Conservation (phyloP, 768 basidiomycete genomes). For the Candolleomyces efflorescens region DNA sequence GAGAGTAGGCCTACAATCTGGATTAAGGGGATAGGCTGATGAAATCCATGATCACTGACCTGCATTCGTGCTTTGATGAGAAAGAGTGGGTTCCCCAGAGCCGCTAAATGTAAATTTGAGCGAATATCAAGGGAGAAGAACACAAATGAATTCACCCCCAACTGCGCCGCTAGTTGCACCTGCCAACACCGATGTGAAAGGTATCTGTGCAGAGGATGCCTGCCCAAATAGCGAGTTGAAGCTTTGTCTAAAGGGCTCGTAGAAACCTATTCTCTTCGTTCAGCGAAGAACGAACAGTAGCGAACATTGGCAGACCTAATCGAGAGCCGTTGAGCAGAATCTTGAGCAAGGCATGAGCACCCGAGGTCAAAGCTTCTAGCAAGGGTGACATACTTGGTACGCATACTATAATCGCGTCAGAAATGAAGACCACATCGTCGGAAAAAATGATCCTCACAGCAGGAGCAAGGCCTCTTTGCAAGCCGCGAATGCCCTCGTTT, state of each 20-base stretch:
- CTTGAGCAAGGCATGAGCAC: conserved; percentile 32
- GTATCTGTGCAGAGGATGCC: conserved; percentile 59
- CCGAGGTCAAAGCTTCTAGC: not conserved
- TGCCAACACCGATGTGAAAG: conserved; percentile 74
- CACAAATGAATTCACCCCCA: conserved; percentile 54
- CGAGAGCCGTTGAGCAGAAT: conserved; percentile 90
- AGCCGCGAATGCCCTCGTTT: conserved; percentile 86
- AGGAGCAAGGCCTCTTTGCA: conserved; percentile 88
- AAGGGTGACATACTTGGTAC: conserved; percentile 66
- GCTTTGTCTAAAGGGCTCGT: conserved; percentile 80
- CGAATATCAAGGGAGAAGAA: not conserved
- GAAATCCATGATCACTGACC: conserved; percentile 23
- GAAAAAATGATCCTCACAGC: conserved; percentile 57
- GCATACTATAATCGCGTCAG: conserved; percentile 54
- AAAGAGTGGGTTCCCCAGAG: conserved; percentile 86
- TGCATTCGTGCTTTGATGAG: conserved; percentile 98
- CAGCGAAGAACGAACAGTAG: not conserved
- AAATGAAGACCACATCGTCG: not conserved
- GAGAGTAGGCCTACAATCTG: conserved; percentile 77
- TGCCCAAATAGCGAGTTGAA: conserved; percentile 70
- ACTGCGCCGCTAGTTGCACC: conserved; percentile 89
- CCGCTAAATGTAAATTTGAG: conserved; percentile 37
- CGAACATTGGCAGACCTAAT: conserved; percentile 47
- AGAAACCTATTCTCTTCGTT: conserved; percentile 62
- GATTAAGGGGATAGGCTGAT: not conserved